Evolutionary conservation across 805 yeast genomes (phyloP), one percentile per base, ranked within the genome.

Genomic region (Nakazawaea populi): DNA sequence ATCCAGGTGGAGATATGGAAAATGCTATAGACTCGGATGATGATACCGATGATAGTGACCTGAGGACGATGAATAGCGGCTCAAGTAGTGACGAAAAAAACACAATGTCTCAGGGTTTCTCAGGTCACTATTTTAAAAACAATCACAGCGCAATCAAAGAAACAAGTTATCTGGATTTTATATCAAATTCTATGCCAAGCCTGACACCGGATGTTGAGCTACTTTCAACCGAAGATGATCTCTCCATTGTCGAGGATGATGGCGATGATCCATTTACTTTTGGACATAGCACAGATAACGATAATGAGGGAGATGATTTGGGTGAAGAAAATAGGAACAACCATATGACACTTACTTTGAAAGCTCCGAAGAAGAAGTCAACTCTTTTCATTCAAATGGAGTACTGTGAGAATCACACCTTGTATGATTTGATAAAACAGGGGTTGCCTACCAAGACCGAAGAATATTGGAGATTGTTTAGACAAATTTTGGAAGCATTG

Each of bases 351-450:
- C 38, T 28, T 35, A 11, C 38, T 7, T 34, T 49, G 29, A 54
- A 44, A 38, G 28, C 41, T 8, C 36, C 41, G 9, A 71, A 70
- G 52, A 65, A 70, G 43, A 73, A 72, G 55, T 86, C 91, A 48
- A 89, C 96, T 0, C 68, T 94, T 32, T 94, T 88, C 64, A 94
- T 94, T 57, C 99, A 94, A 63, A 94, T 94, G 99, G 99, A 94
- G 65, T 94, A 94, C 60, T 94, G 99, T 68, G 99, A 94, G 61
- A 94, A 92, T 62, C 89, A 88, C 52, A 92, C 99, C 0, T 68
- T 94, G 31, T 77, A 79, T 47, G 96, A 94, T 67, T 70, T 94
- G 54, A 92, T 94, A 44, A 78, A 80, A 40, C 88, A 85, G 52
- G 90, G 89, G 0, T 72, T 94, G 10, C 87, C 84, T 4, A 70